These are phyloP conservation scores for Hordeum marinum DNA, from an alignment of 176 grass and related monocot genomes.

Conservation along the genomic window DNA sequence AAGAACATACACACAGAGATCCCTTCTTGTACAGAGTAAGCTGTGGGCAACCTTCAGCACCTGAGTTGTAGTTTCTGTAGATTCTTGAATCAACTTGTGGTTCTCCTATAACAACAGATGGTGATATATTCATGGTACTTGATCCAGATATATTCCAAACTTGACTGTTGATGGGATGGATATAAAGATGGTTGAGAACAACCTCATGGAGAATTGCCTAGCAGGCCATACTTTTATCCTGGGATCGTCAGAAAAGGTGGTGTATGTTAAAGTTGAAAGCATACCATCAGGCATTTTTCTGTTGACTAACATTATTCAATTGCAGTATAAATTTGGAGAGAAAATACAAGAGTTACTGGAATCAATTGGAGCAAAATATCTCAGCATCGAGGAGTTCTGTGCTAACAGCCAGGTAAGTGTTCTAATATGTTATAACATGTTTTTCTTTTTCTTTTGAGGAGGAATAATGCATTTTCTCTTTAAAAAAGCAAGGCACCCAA, in stretches of 20 bases:
- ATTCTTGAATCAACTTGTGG: conserved; percentile 9
- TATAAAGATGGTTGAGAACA: conserved; percentile 62
- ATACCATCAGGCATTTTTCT: neutral
- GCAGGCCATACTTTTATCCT: conserved; percentile 72
- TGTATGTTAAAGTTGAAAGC: neutral
- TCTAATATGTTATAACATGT: neutral
- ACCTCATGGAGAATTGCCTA: conserved; percentile 56
- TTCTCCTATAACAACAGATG: conserved; percentile 18
- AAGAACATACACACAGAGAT: conserved; percentile 66
- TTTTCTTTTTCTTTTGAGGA: neutral
- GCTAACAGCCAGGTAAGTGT: conserved; percentile 72
- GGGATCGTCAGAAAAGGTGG: conserved; percentile 64
- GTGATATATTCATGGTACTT: conserved; percentile 25
- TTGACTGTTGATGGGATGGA: conserved; percentile 55
- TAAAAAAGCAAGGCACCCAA: neutral
- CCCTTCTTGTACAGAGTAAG: conserved; percentile 78
- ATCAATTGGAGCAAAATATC: conserved; percentile 64
- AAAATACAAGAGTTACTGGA: conserved; percentile 65
- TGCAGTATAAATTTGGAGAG: conserved; percentile 91
- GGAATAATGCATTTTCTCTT: neutral
- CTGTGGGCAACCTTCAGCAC: conserved; percentile 10
- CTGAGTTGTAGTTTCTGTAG: conserved; percentile 17
- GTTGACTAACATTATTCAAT: conserved; percentile 12
- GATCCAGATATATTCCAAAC: conserved; percentile 69
- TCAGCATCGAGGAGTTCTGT: conserved; percentile 63